Evolutionary conservation across 225 moss, liverwort and hornwort species (phyloP), one percentile per base, ranked within the genome.

Genomic region (Marchantia polymorpha): DNA sequence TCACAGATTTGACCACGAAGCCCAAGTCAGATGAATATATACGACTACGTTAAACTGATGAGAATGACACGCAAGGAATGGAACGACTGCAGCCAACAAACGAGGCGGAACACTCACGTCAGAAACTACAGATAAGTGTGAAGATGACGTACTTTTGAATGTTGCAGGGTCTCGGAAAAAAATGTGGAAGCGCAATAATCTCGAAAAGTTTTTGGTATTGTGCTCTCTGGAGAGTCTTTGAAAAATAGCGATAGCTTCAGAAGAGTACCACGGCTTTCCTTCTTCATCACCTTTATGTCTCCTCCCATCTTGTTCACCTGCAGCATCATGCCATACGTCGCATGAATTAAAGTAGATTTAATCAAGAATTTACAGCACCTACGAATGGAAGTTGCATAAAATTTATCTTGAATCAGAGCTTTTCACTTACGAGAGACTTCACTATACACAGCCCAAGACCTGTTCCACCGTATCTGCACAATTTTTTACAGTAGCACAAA

Each of bases 371-470:
- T 39, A 39, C 39, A 5, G 39, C 5, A 39, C 5, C 39, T 39
- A 39, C 3, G n/a, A 23, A 7, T 8, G 4, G 6, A 61, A 22
- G 0, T 8, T 22, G 14, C 20, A 58, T 58, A 1, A 1, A 61
- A 23, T 61, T 22, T 8, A 10, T 10, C 29, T 30, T 22, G 47
- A 69, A 48, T 49, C 49, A 22, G 5, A 58, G 58, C 48, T 29
- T 19, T 65, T 26, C 26, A 49, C 83, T 48, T 72, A 95, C 95
- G 91, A 95, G 78, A 60, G 95, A 95, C 71, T 91, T 90, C 67
- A 95, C 95, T 78, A 95, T 95, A 82, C 93, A 92, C 3, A 95
- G 90, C 83, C 95, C 95, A 74, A 95, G 92, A 47, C 95, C 95
- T 22, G 95, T 95, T 86, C 95, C 95, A 80, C 95, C 95, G 81